Evolutionary conservation across 345 rosid species (phyloP).

Genomic region (Linum lewisii): DNA sequence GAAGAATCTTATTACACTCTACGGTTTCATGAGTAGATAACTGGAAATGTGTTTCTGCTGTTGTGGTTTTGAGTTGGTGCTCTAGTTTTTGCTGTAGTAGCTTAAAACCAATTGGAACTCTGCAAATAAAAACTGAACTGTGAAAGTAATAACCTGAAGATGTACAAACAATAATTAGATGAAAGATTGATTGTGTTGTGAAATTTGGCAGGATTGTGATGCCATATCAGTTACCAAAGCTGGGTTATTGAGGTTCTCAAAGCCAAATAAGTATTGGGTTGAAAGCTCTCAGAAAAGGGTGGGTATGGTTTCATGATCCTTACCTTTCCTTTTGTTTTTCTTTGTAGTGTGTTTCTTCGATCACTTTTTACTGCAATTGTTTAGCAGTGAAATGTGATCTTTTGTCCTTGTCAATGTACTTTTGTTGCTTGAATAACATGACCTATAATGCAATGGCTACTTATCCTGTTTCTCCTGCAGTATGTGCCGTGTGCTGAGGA

Average conservation of each 20-base stretch:
- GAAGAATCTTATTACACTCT: background rate
- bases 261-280: conserved; percentile 70
- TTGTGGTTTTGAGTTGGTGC: background rate
- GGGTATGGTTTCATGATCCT: conserved; percentile 5
- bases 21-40: background rate
- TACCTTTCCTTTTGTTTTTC: background rate
- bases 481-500: conserved; percentile 66
- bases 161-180: background rate
- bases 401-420: background rate
- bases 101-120: too few species aligned
- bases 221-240: conserved; percentile 57
- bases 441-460: background rate
- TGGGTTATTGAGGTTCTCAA: conserved; percentile 61
- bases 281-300: conserved; percentile 88
- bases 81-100: background rate
- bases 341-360: background rate
- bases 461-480: conserved; percentile 30
- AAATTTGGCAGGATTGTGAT: conserved; percentile 46
- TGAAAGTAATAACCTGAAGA: too few species aligned
- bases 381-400: background rate
- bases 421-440: background rate
- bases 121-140: background rate
- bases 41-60: conserved; percentile 7
- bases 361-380: background rate
- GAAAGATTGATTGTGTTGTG: background rate